Percentiles rank a stretch among this genome's conserved stretches.
Evolutionary conservation across 164 flowering plant species (phyloP).

Genomic region (Nelumbo lutea): DNA sequence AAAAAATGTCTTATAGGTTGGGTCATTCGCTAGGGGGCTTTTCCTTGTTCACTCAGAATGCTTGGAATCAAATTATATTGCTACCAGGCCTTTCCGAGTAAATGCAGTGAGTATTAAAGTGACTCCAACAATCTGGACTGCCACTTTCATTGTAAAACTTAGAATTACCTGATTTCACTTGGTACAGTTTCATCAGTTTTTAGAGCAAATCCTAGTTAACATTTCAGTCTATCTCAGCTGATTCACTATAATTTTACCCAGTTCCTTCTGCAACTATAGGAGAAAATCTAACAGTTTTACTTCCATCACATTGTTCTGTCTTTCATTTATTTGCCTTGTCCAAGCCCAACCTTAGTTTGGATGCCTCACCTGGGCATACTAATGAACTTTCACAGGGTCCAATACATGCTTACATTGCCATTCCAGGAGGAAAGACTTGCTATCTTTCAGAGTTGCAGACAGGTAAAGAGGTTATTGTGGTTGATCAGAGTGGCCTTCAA

Average conservation of each 20-base stretch:
- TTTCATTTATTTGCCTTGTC: neutral
- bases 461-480: constrained; percentile 77
- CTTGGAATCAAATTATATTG: constrained; percentile 81
- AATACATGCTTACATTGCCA: constrained; percentile 82
- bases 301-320: neutral
- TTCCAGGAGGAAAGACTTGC: constrained; percentile 86
- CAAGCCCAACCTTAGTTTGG: neutral
- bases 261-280: neutral
- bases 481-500: constrained; percentile 64
- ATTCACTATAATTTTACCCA: neutral
- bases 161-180: neutral
- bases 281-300: neutral
- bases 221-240: neutral
- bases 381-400: constrained; percentile 62
- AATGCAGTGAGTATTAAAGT: constrained; percentile 67
- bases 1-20: constrained; percentile 43
- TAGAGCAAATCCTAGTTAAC: neutral
- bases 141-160: neutral
- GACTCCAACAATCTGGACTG: constrained; percentile 1
- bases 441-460: constrained; percentile 83
- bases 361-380: neutral
- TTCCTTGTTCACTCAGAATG: constrained; percentile 95
- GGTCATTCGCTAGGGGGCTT: constrained; percentile 90
- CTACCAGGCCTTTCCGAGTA: constrained; percentile 93
- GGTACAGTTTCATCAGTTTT: neutral